Percentiles rank a stretch among this genome's conserved stretches.
Evolutionary conservation across 352 stramenopile species (phyloP).

Genomic region (Globisporangium cystogenes): DNA sequence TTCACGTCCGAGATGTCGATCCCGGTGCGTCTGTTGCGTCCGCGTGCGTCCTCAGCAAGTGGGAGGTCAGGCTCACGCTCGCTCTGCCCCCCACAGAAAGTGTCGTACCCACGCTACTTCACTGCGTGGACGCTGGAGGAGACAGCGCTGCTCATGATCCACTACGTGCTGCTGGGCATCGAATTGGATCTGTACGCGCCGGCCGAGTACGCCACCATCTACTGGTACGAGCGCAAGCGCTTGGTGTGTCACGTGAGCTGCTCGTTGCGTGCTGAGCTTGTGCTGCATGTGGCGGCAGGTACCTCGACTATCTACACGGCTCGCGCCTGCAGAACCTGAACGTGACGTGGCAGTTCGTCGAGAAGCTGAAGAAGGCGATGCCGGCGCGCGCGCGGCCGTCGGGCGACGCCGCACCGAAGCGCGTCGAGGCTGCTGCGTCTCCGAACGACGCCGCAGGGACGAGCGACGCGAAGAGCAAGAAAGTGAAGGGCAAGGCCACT

Average conservation of each 20-base stretch:
- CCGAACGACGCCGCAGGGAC: neutral
- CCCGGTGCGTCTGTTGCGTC: conserved; percentile 38
- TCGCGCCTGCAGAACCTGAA: conserved; percentile 79
- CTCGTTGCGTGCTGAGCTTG: neutral
- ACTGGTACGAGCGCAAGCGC: conserved; percentile 40
- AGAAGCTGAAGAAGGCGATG: conserved; percentile 79
- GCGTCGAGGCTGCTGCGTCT: conserved; percentile 1
- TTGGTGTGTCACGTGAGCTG: no score
- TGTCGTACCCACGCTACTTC: conserved; percentile 71
- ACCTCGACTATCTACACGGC: conserved; percentile 82
- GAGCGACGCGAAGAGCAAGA: conserved; percentile 16
- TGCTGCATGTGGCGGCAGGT: no score
- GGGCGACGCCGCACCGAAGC: neutral
- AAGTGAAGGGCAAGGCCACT: conserved; percentile 20
- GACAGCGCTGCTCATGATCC: conserved; percentile 66
- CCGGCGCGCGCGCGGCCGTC: conserved; percentile 1
- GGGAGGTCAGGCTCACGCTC: no score
- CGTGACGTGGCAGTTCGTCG: conserved; percentile 74
- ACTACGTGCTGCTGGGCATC: conserved; percentile 69
- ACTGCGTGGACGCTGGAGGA: conserved; percentile 80
- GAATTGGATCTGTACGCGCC: conserved; percentile 77
- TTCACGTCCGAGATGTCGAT: conserved; percentile 85
- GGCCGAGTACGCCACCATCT: conserved; percentile 66
- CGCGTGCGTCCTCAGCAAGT: no score
- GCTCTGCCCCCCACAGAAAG: conserved; percentile 35